Evolutionary conservation across 495 filamentous ascomycete genomes (phyloP).

Genomic region (Recurvomyces mirabilis): DNA sequence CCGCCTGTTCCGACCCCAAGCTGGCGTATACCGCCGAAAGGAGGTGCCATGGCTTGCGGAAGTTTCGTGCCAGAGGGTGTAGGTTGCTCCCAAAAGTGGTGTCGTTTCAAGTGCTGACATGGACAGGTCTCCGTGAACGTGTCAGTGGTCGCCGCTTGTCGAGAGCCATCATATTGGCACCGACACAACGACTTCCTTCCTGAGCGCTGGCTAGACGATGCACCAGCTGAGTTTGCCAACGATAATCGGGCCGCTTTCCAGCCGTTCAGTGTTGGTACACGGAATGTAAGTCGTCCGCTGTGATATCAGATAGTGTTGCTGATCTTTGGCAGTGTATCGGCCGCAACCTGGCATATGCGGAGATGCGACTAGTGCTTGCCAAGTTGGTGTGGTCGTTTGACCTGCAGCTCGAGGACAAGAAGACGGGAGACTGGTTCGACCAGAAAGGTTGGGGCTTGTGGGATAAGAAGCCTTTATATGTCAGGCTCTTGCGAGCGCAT

Average conservation of each 20-base stretch:
- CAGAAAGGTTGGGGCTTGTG: slow-evolving; percentile 28
- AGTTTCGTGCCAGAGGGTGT: slow-evolving; percentile 10
- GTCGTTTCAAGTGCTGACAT: too few relatives aligned
- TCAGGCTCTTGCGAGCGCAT: slow-evolving; percentile 1
- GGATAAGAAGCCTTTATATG: slow-evolving; percentile 32
- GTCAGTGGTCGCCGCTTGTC: too few relatives aligned
- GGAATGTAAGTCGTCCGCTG: neutral
- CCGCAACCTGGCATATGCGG: slow-evolving; percentile 30
- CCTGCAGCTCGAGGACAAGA: slow-evolving; percentile 20
- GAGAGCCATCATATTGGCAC: neutral
- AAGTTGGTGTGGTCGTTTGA: slow-evolving; percentile 28
- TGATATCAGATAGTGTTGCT: neutral
- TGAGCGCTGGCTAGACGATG: slow-evolving; percentile 20
- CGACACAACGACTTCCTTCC: neutral
- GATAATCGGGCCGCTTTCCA: slow-evolving; percentile 7
- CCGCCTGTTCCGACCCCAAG: slow-evolving; percentile 6
- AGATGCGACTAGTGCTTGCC: slow-evolving; percentile 26
- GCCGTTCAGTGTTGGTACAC: slow-evolving; percentile 11
- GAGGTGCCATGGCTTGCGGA: slow-evolving; percentile 6
- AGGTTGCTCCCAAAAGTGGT: too few relatives aligned
- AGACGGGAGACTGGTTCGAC: slow-evolving; percentile 19
- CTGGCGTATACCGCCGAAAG: slow-evolving; percentile 1
- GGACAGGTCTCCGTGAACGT: too few relatives aligned
- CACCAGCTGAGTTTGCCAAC: neutral
- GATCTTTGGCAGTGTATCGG: slow-evolving; percentile 6